phyloP scores from a whole-genome alignment of 306 rosid genomes.

The Rosa persica region DNA sequence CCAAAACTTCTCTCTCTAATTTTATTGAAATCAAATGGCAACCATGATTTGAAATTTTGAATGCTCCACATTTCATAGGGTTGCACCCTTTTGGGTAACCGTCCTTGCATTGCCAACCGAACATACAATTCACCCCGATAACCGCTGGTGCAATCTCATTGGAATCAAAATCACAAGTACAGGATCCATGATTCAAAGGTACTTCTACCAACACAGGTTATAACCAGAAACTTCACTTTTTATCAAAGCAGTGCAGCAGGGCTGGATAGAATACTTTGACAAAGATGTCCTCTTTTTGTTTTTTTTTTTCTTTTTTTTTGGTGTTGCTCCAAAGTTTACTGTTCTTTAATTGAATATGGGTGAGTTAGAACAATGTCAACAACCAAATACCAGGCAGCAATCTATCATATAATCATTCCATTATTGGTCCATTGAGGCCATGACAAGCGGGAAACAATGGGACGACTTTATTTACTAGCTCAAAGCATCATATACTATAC shows the following conservation, averaged over 20 bases:
- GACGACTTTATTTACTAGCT: not conserved
- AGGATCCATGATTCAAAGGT: not conserved
- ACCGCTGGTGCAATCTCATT: too few species aligned
- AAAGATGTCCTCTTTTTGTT: too few species aligned
- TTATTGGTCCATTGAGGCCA: not conserved
- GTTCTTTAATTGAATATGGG: not conserved
- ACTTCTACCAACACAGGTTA: not conserved
- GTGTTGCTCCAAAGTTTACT: not conserved
- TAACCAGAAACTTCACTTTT: not conserved
- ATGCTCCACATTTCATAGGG: too few species aligned
- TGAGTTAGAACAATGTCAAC: not conserved
- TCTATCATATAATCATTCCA: not conserved
- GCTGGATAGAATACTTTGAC: not conserved
- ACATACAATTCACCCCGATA: not conserved
- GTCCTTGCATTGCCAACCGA: too few species aligned
- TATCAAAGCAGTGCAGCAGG: not conserved
- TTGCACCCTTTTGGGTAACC: too few species aligned
- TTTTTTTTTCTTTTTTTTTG: not conserved
- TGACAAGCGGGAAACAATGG: not conserved
- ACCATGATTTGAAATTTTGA: too few species aligned
- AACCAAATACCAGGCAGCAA: too few species aligned
- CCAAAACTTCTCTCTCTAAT: too few species aligned
- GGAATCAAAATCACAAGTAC: not conserved
- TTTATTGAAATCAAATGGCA: too few species aligned
- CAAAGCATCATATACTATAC: not conserved